These are phyloP conservation scores for Avena atlantica DNA, from an alignment of 176 grass and related monocot species.

Conservation along the genomic window DNA sequence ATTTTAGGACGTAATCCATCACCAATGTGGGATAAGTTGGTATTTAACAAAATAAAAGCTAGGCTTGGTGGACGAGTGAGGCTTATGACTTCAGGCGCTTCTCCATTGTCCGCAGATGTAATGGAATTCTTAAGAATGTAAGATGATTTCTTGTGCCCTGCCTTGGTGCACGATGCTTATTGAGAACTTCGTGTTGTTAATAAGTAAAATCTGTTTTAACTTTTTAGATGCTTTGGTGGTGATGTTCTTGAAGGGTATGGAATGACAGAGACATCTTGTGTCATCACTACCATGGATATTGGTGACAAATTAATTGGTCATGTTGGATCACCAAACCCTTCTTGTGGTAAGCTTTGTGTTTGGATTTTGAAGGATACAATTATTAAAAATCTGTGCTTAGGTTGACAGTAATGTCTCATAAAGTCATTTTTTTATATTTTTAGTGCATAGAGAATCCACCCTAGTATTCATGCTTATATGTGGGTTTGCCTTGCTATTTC, in stretches of 20 bases:
- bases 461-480: background rate
- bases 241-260: conserved; percentile 90
- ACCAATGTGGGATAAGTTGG: conserved; percentile 94
- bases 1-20: conserved; percentile 73
- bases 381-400: conserved; percentile 18
- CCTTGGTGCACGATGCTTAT: conserved; percentile 30
- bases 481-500: background rate
- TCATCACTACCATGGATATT: conserved; percentile 71
- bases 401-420: conserved; percentile 11
- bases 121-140: conserved; percentile 98
- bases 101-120: conserved; percentile 90
- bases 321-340: conserved; percentile 91
- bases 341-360: conserved; percentile 64
- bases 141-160: conserved; percentile 36
- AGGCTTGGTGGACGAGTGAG: conserved; percentile 90
- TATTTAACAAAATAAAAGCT: conserved; percentile 98
- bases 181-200: conserved; percentile 34
- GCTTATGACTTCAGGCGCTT: conserved; percentile 89
- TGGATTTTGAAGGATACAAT: conserved; percentile 15
- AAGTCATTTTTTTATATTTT: background rate
- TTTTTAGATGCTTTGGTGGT: conserved; percentile 83
- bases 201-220: background rate
- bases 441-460: conserved; percentile 28
- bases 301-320: conserved; percentile 80
- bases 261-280: conserved; percentile 99